These are phyloP conservation scores for Penicillium sp. DNA, from an alignment of 2,329 filamentous ascomycete genomes.

Conservation along the genomic window DNA sequence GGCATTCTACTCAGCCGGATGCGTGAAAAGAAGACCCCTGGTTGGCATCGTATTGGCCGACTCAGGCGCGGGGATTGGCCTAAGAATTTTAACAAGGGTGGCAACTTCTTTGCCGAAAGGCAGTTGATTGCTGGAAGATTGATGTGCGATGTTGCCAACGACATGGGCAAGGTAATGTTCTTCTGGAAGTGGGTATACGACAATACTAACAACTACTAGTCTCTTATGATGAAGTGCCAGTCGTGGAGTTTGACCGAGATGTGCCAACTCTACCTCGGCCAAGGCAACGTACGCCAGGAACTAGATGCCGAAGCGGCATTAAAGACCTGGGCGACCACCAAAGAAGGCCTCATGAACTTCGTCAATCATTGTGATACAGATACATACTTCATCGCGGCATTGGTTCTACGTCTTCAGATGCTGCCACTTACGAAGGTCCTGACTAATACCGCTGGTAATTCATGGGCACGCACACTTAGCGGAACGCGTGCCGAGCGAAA, in stretches of 20 bases:
- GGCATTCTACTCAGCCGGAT: slow-evolving; percentile 84
- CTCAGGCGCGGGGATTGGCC: slow-evolving; percentile 85
- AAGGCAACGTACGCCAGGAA: slow-evolving; percentile 71
- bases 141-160: slow-evolving; percentile 91
- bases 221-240: slow-evolving; percentile 93
- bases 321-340: slow-evolving; percentile 79
- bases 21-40: slow-evolving; percentile 83
- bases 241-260: slow-evolving; percentile 98
- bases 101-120: slow-evolving; percentile 88
- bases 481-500: slow-evolving; percentile 96
- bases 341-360: slow-evolving; percentile 87
- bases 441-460: slow-evolving; percentile 95
- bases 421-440: slow-evolving; percentile 90
- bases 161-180: slow-evolving; percentile 71
- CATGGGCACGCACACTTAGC: slow-evolving; percentile 92
- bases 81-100: slow-evolving; percentile 76
- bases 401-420: slow-evolving; percentile 86
- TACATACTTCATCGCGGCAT: slow-evolving; percentile 90
- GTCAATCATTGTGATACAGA: slow-evolving; percentile 91
- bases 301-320: slow-evolving; percentile 85
- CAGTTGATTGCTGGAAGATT: slow-evolving; percentile 85
- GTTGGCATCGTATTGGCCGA: slow-evolving; percentile 91
- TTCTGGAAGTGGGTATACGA: neutral
- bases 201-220: slow-evolving; percentile 46
- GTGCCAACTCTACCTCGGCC: slow-evolving; percentile 83